Conservation (phyloP, 1,139 yeast genomes). For the Suhomyces guaymorum region DNA sequence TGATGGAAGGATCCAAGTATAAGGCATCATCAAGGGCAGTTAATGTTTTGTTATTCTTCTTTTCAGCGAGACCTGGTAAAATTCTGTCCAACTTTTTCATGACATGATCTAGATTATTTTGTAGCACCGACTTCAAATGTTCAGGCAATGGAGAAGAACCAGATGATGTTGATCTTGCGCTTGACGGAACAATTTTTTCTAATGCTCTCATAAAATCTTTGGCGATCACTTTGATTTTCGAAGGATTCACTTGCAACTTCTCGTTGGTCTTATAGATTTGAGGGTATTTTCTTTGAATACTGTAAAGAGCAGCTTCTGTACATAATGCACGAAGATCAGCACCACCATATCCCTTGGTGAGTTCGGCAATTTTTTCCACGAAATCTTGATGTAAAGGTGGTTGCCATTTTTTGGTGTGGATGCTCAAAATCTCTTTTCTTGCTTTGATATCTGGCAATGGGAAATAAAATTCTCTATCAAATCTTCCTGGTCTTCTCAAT, state of each 20-base stretch:
- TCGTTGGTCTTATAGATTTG: conserved; percentile 82
- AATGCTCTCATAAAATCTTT: conserved; percentile 85
- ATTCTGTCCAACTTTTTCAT: conserved; percentile 53
- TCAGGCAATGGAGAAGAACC: conserved; percentile 81
- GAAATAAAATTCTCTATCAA: conserved; percentile 94
- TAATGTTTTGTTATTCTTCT: conserved; percentile 45
- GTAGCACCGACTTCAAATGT: conserved; percentile 63
- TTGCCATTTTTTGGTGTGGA: conserved; percentile 88
- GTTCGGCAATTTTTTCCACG: conserved; percentile 64
- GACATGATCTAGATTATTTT: conserved; percentile 49
- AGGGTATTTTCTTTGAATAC: conserved; percentile 90
- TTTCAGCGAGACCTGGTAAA: conserved; percentile 46
- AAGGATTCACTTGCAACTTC: conserved; percentile 72
- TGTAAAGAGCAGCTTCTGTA: conserved; percentile 91
- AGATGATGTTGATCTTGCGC: conserved; percentile 79
- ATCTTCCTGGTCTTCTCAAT: conserved; percentile 93
- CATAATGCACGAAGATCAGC: conserved; percentile 94
- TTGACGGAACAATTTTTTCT: conserved; percentile 87
- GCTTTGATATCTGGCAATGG: conserved; percentile 87
- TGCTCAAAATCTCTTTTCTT: conserved; percentile 71
- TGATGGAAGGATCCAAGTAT: conserved; percentile 58
- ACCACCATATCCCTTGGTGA: conserved; percentile 97
- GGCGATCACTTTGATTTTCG: conserved; percentile 72
- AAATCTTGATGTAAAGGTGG: conserved; percentile 66
- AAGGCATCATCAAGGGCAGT: conserved; percentile 71